A percentile compares a stretch with the other conserved stretches of the same genome.
Evolutionary conservation across 2,329 filamentous ascomycete genomes (phyloP).

Genomic region (Fusarium brachygibbosum): DNA sequence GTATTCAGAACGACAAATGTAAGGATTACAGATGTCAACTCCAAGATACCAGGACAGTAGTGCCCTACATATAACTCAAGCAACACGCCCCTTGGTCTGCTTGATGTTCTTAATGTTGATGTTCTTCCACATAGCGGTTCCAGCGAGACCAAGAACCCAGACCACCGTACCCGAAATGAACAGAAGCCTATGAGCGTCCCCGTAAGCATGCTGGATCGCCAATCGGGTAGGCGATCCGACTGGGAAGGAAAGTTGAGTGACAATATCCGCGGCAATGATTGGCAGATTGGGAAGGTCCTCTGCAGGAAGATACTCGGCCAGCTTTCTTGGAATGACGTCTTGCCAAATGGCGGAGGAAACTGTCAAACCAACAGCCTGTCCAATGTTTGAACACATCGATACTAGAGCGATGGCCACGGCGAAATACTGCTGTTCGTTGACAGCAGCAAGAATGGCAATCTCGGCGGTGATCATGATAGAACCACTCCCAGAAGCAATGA

Average conservation of each 20-base stretch:
- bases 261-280: constrained; percentile 54
- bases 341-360: constrained; percentile 44
- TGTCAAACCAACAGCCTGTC: constrained; percentile 29
- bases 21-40: not conserved
- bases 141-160: constrained; percentile 29
- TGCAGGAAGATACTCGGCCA: constrained; percentile 56
- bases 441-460: constrained; percentile 39
- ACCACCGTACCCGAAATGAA: constrained; percentile 21
- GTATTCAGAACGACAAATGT: too few species aligned
- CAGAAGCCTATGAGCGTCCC: constrained; percentile 25
- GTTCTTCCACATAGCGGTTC: constrained; percentile 20
- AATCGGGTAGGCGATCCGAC: constrained; percentile 20
- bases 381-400: constrained; percentile 27
- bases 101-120: constrained; percentile 30
- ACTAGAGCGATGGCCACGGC: constrained; percentile 31
- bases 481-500: constrained; percentile 28
- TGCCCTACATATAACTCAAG: not conserved
- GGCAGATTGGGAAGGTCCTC: constrained; percentile 52
- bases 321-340: constrained; percentile 54
- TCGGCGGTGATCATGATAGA: constrained; percentile 30
- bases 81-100: constrained; percentile 32
- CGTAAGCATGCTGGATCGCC: constrained; percentile 37
- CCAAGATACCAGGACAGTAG: not conserved
- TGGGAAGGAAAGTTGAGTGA: constrained; percentile 27
- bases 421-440: constrained; percentile 33